Evolutionary conservation across 2,329 filamentous ascomycete species (phyloP), one percentile per base, ranked within the genome.

Genomic region (Claviceps humidiphila): DNA sequence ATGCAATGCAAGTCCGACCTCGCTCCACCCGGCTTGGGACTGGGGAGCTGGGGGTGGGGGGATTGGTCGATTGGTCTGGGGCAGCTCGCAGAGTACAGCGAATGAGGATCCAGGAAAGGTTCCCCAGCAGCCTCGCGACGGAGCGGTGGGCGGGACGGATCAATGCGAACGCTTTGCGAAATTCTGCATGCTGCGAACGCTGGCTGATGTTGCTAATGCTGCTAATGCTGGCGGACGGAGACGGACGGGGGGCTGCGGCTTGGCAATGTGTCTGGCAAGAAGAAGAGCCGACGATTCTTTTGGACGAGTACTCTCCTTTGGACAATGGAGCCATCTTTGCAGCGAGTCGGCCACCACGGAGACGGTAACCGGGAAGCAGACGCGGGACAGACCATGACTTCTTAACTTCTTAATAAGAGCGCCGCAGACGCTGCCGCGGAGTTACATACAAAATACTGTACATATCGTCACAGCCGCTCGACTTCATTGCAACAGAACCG

Each of bases 391-490:
- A 34, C 39, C 39, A 41, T n/a, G 39, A 22, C 9, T 20, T 42
- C 30, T 42, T 22, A 22, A 22, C 20, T 20, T 20, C 20, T 20
- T 8, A n/a, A 67, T 68, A 68, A 68, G 68, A 67, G 58, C 64
- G 62, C 60, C 59, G 56, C 55, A 56, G 61, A 58, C 62, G 57
- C 63, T 63, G 58, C 60, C 4, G n/a, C n/a, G 39, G 16, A 17
- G n/a, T 41, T 9, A 8, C 6, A 41, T 9, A 8, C 6, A 41
- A 41, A n/a, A n/a, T 8, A 61, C 51, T 51, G 51, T 54, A 53
- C 55, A 13, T 16, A 5, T 17, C n/a, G 40, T 41, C 14, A 30
- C 43, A 52, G 47, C 57, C 52, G 14, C 49, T n/a, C 14, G 42
- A 44, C 22, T 14, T 20, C 17, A 11, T 13, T 17, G 3, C 4